Evolutionary conservation across 2,329 filamentous ascomycete genomes (phyloP).

Genomic region (Aspergillus quadrilineatus): DNA sequence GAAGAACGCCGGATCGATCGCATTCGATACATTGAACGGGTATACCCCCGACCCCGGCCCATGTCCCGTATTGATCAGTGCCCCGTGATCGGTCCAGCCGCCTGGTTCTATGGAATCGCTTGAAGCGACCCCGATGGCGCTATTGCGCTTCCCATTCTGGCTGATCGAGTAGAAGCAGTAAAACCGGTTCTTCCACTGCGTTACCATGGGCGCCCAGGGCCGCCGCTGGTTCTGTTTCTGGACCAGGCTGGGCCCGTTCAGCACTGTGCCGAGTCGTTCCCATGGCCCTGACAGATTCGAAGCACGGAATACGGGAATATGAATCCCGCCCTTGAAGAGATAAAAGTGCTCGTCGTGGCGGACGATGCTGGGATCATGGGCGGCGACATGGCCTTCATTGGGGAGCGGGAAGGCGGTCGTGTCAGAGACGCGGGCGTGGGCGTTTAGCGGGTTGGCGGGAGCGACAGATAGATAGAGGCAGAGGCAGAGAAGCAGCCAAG

Average conservation of each 20-base stretch:
- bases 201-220: conserved; percentile 38
- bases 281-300: conserved; percentile 33
- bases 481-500: conserved; percentile 8
- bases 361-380: conserved; percentile 38
- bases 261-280: conserved; percentile 32
- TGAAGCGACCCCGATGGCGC: conserved; percentile 39
- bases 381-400: conserved; percentile 29
- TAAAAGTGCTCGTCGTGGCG: conserved; percentile 31
- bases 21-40: conserved; percentile 38
- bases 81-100: conserved; percentile 38
- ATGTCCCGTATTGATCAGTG: conserved; percentile 31
- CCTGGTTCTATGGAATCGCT: conserved; percentile 24
- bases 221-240: conserved; percentile 29
- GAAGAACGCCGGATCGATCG: conserved; percentile 38
- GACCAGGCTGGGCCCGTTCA: conserved; percentile 32
- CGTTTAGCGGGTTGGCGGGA: conserved; percentile 8
- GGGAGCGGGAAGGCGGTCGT: conserved; percentile 28
- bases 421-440: conserved; percentile 27
- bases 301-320: conserved; percentile 29
- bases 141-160: conserved; percentile 28
- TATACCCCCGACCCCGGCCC: conserved; percentile 26
- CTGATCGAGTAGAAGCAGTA: conserved; percentile 42
- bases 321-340: conserved; percentile 34
- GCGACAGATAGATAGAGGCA: conserved; percentile 15
- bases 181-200: conserved; percentile 30